phyloP scores from a whole-genome alignment of 2,329 filamentous ascomycete genomes.

The Cytospora paraplurivora region DNA sequence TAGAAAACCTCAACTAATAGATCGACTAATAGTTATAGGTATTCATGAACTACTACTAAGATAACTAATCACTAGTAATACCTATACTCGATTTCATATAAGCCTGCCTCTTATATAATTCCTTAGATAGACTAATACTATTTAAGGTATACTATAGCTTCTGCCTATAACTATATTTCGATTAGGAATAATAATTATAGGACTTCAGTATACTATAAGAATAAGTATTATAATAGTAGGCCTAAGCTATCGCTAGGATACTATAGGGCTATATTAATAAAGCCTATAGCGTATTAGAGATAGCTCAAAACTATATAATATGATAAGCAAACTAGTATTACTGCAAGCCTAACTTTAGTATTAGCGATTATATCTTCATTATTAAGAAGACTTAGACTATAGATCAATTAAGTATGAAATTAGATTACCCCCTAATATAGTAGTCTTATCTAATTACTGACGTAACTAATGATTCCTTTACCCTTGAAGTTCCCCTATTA shows the following conservation, averaged over 20 bases:
- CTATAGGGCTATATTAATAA: not conserved
- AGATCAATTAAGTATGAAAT: not conserved
- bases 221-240: not conserved
- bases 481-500: not conserved
- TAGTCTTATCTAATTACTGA: not conserved
- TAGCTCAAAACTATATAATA: not conserved
- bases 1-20: not conserved
- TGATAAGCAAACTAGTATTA: not conserved
- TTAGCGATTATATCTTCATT: slow-evolving; percentile 1
- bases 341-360: not conserved
- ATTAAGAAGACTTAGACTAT: not conserved
- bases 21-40: not conserved
- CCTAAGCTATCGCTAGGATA: not conserved
- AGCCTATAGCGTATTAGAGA: not conserved
- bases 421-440: not conserved
- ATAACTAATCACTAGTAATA: not conserved
- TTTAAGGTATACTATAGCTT: not conserved
- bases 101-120: not conserved
- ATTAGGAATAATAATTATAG: not conserved
- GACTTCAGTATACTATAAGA: not conserved
- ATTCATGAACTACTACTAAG: not conserved
- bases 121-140: not conserved
- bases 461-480: not conserved
- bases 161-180: not conserved
- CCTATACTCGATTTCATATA: not conserved